These are phyloP conservation scores for Rhypophila decipiens DNA, from an alignment of 495 filamentous ascomycete species.

Conservation along the genomic window DNA sequence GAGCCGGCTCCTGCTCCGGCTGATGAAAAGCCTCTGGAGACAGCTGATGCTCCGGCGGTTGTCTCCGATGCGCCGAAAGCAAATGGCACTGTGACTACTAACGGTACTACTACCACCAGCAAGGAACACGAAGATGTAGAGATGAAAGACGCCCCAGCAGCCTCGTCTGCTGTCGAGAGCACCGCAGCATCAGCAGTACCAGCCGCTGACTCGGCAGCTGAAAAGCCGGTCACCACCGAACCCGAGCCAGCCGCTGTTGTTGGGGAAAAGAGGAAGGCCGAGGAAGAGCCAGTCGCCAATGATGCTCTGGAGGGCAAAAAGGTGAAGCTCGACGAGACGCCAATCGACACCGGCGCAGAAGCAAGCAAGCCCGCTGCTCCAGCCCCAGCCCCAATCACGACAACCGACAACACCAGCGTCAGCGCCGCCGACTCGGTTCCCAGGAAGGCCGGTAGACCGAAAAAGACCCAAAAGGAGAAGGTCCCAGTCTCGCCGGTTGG, in stretches of 20 bases:
- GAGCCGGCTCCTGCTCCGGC: neutral
- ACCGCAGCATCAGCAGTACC: neutral
- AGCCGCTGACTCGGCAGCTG: neutral
- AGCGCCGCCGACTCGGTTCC: neutral
- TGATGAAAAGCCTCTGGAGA: neutral
- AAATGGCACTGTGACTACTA: neutral
- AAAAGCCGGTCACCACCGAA: too few species aligned
- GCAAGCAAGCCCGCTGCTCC: too few species aligned
- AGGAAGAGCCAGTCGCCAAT: neutral
- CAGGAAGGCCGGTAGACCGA: constrained; percentile 1
- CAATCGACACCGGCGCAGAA: too few species aligned
- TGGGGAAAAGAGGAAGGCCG: neutral
- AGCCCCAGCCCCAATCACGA: too few species aligned
- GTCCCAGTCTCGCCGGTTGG: constrained; percentile 27
- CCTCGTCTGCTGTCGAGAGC: neutral
- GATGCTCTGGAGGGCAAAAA: neutral
- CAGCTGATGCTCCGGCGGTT: constrained; percentile 2
- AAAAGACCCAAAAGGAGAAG: constrained; percentile 27
- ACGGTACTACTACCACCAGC: constrained; percentile 1
- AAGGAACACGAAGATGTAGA: constrained; percentile 11
- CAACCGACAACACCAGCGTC: neutral
- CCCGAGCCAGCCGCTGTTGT: too few species aligned
- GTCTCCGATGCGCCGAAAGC: constrained; percentile 2
- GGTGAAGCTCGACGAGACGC: neutral
- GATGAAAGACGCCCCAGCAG: constrained; percentile 11